Conservation (phyloP, 148 eudicot genomes). For the Drosera capensis region DNA sequence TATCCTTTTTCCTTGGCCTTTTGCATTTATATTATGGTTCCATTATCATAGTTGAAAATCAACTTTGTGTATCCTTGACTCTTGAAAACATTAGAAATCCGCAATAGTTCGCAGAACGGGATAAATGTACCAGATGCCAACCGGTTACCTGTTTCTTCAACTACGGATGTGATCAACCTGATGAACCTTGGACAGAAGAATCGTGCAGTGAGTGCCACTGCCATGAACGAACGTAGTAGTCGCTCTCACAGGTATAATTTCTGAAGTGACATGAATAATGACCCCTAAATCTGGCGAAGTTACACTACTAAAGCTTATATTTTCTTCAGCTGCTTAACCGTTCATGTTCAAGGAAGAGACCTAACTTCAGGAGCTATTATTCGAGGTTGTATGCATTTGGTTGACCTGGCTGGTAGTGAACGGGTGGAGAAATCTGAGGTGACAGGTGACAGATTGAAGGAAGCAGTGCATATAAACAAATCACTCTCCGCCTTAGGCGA, state of each 20-base stretch:
- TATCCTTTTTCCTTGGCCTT: conserved; percentile 39
- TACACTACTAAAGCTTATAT: not conserved
- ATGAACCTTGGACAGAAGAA: conserved; percentile 29
- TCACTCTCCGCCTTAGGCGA: conserved; percentile 12
- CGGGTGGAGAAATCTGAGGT: conserved; percentile 10
- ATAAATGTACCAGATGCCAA: conserved; percentile 39
- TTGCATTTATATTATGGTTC: not conserved
- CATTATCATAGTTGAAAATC: not conserved
- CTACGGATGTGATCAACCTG: conserved; percentile 23
- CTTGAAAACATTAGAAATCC: conserved; percentile 24
- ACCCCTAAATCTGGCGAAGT: not conserved
- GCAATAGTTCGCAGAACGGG: conserved; percentile 21
- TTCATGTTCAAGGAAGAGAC: conserved; percentile 13
- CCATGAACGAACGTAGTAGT: conserved; percentile 39
- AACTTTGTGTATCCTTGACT: conserved; percentile 17
- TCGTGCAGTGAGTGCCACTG: conserved; percentile 31
- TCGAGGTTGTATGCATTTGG: conserved; percentile 11
- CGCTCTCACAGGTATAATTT: conserved; percentile 32
- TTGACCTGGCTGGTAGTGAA: conserved; percentile 14
- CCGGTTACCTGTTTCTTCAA: conserved; percentile 21
- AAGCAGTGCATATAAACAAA: conserved; percentile 11
- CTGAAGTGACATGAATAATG: no score
- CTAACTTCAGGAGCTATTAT: conserved; percentile 4
- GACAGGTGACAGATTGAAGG: conserved; percentile 8
- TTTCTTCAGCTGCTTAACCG: conserved; percentile 6